Evolutionary conservation across 2,329 filamentous ascomycete species (phyloP).

Genomic region (Pyrenophora teres): DNA sequence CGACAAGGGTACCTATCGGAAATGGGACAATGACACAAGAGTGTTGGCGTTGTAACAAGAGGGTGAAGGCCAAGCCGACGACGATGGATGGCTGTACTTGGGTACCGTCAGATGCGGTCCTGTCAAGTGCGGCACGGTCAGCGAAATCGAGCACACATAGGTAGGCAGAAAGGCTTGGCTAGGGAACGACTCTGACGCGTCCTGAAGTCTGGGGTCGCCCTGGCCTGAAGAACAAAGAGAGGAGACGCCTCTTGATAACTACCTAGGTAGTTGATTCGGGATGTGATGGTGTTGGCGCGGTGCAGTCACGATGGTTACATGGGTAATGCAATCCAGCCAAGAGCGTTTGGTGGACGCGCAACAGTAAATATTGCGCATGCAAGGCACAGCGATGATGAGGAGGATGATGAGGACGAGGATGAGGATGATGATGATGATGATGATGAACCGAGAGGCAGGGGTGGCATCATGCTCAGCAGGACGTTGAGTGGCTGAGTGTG

Average conservation of each 20-base stretch:
- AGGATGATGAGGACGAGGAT: not conserved
- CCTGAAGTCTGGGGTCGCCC: constrained; percentile 11
- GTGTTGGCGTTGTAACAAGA: constrained; percentile 1
- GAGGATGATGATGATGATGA: constrained; percentile 1
- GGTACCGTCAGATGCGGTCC: not conserved
- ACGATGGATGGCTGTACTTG: not conserved
- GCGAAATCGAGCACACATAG: constrained; percentile 3
- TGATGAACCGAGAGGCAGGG: constrained; percentile 11
- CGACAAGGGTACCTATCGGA: not conserved
- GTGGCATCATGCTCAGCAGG: constrained; percentile 15
- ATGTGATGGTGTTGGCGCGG: not conserved
- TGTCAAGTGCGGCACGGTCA: constrained; percentile 15
- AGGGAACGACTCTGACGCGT: constrained; percentile 6
- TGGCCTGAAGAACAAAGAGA: constrained; percentile 9
- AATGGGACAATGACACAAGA: not conserved
- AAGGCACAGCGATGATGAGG: not conserved
- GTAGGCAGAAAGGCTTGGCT: constrained; percentile 10
- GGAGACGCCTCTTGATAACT: not conserved
- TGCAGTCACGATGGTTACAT: not conserved
- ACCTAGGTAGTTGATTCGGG: not conserved
- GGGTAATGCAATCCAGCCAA: not conserved
- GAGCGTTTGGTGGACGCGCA: not conserved
- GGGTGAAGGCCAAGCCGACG: constrained; percentile 3
- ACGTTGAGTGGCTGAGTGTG: constrained; percentile 26
- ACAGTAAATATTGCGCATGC: too few relatives aligned